Evolutionary conservation across 441 rosid genomes (phyloP).

Genomic region (Populus trichocarpa): DNA sequence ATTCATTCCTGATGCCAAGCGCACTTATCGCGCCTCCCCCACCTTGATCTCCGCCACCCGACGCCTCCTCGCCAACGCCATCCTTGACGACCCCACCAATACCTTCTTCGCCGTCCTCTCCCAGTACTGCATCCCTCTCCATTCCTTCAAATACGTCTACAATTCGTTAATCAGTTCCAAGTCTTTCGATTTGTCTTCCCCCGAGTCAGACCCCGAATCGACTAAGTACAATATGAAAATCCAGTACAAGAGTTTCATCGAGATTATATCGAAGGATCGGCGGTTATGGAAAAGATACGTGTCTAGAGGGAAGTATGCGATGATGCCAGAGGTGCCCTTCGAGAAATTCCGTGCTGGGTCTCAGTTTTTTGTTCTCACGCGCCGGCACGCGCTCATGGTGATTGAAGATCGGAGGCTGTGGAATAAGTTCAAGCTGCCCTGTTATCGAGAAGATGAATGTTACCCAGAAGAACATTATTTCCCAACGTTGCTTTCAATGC

Average conservation of each 20-base stretch:
- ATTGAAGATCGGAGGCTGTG: neutral
- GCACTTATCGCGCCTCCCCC: conserved; percentile 62
- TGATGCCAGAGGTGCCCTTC: conserved; percentile 1
- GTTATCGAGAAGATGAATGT: neutral
- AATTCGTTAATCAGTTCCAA: conserved; percentile 14
- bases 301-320: neutral
- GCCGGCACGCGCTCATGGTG: neutral
- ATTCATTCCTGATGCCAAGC: conserved; percentile 47
- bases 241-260: conserved; percentile 1
- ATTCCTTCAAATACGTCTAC: conserved; percentile 52
- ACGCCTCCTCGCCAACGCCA: conserved; percentile 63
- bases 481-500: neutral
- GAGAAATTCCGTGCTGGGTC: conserved; percentile 1
- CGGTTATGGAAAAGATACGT: neutral
- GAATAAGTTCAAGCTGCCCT: neutral
- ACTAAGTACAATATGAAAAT: neutral
- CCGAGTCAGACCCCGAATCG: neutral
- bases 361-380: neutral
- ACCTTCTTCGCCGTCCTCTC: conserved; percentile 63
- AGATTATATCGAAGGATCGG: neutral
- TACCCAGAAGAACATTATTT: conserved; percentile 2
- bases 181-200: neutral
- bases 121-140: conserved; percentile 66
- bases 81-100: conserved; percentile 66
- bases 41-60: conserved; percentile 69